Evolutionary conservation across 306 rosid genomes (phyloP).

Genomic region (Amphicarpaea edgeworthii): DNA sequence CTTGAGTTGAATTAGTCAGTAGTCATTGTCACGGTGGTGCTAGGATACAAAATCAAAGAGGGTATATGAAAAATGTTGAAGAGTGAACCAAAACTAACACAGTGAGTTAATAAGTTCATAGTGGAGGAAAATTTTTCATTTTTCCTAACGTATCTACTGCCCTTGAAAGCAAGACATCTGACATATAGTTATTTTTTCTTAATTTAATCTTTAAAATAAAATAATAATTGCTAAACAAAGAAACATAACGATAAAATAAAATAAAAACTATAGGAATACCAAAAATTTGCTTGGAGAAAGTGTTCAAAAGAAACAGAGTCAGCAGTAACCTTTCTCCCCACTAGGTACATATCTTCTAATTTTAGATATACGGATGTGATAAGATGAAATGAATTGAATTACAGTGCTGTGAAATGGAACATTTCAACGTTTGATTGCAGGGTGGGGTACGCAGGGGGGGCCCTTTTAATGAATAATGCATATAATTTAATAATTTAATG

Average conservation of each 20-base stretch:
- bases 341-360: too few relatives aligned
- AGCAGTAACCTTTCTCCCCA: too few relatives aligned
- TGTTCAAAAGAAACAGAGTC: neutral
- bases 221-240: neutral
- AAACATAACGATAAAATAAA: neutral
- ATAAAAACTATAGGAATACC: neutral
- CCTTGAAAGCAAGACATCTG: neutral
- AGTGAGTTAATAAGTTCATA: neutral
- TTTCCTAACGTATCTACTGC: neutral
- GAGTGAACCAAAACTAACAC: neutral
- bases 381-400: constrained; percentile 21
- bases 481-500: constrained; percentile 10
- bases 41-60: neutral
- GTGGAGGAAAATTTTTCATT: neutral
- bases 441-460: neutral
- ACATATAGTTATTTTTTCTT: neutral
- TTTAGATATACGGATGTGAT: neutral
- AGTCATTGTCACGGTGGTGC: neutral
- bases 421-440: neutral
- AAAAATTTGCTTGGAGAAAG: neutral
- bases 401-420: neutral
- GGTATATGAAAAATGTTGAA: neutral
- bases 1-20: constrained; percentile 1
- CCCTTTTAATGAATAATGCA: neutral
- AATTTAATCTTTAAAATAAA: neutral